Evolutionary conservation across 306 rosid species (phyloP), one percentile per base, ranked within the genome.

Genomic region (Pyrus betulifolia): DNA sequence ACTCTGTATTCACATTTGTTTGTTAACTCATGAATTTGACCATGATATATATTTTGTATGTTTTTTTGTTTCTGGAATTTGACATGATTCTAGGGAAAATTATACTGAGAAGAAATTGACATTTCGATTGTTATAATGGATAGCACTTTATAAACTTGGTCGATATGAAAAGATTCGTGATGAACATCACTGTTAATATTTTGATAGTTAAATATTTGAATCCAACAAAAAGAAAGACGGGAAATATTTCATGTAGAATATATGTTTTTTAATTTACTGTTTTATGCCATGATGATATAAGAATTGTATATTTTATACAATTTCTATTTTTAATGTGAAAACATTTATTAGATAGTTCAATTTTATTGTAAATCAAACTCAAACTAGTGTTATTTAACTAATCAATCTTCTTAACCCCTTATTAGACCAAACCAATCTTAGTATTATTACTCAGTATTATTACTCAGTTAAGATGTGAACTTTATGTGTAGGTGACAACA

Each of bases 401-500:
- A 25, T 60, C 65, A 12, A 60, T 1, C 31, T 59, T 59, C 64
- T 59, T 15, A 27, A 18, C 28, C 38, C 38, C 21, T 6, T 27
- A 61, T 61, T 61, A 27, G 21, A 61, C 2, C 67, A 62, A 62
- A 62, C 11, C 7, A 8, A 28, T 14, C 42, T 6, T 63, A 30
- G 22, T 63, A 17, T 63, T 63, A 63, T 49, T 60, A 13, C 10
- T 60, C 11, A 2, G 35, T 27, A 17, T 63, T 63, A 63, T 49
- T 60, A 13, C 10, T 60, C 11, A 2, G 35, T 27, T 72, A 40
- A 57, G 25, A 62, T 83, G 62, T 77, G 78, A 78, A 83, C 76
- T 71, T 59, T 27, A 13, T 84, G 73, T 81, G 71, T 82, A 89
- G 97, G 97, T 91, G 82, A 89, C 97, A 54, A 89, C 88, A 73